Percentiles rank a stretch among this genome's conserved stretches.
Evolutionary conservation across 129 eudicot genomes (phyloP).

Genomic region (Tanacetum coccineum): DNA sequence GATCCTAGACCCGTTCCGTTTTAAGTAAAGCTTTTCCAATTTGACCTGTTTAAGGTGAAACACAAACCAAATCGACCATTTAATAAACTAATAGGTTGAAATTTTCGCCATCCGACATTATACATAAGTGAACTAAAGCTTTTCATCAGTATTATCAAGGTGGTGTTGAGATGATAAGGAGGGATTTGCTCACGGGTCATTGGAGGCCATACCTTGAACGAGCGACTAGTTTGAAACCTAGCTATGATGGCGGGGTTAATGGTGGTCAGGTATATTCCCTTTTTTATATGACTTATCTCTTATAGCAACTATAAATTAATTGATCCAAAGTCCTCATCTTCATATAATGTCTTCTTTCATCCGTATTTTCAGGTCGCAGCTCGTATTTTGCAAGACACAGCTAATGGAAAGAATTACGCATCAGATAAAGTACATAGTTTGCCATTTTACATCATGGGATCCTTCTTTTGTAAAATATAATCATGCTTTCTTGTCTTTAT

Average conservation of each 20-base stretch:
- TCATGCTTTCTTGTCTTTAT: conserved; percentile 4
- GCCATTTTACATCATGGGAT: not conserved
- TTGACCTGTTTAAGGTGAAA: conserved; percentile 8
- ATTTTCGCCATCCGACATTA: not conserved
- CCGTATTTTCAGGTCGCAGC: conserved; percentile 74
- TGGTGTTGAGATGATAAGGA: conserved; percentile 99
- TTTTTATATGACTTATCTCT: conserved; percentile 10
- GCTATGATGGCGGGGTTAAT: conserved; percentile 85
- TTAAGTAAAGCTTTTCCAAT: not conserved
- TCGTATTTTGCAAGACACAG: conserved; percentile 85
- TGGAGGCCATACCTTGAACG: conserved; percentile 92
- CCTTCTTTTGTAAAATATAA: conserved; percentile 9
- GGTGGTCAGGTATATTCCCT: conserved; percentile 81
- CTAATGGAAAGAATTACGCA: conserved; percentile 64
- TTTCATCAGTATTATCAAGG: conserved; percentile 64
- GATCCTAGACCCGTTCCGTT: not conserved
- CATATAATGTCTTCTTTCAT: conserved; percentile 1
- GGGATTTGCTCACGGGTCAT: conserved; percentile 95
- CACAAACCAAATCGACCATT: not conserved
- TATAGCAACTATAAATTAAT: not conserved
- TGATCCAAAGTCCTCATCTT: not conserved
- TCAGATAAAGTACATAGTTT: conserved; percentile 65
- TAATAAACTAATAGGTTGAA: not conserved
- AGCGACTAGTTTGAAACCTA: conserved; percentile 75
- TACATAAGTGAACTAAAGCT: conserved; percentile 4